phyloP scores from a whole-genome alignment of 106 monocot genomes.

The Dendrobium huoshanense region DNA sequence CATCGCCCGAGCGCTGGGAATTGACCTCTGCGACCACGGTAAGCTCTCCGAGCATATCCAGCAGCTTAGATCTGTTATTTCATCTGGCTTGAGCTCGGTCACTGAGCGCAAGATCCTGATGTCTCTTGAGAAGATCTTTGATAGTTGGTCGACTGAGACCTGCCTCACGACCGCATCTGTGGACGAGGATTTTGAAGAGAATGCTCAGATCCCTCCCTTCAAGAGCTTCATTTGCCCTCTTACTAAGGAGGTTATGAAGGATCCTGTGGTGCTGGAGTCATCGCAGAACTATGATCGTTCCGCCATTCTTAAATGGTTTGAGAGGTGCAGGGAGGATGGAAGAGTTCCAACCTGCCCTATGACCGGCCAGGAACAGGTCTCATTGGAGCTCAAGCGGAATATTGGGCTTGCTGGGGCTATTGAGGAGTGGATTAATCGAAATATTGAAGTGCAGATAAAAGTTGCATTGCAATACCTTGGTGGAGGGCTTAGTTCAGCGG shows the following conservation, averaged over 20 bases:
- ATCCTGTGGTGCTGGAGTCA: conserved; percentile 52
- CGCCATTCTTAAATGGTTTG: conserved; percentile 57
- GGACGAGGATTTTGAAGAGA: conserved; percentile 25
- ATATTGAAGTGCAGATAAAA: conserved; percentile 40
- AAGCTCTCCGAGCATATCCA: conserved; percentile 28
- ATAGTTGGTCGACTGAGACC: conserved; percentile 31
- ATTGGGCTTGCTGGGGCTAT: conserved; percentile 59
- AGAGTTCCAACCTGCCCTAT: conserved; percentile 57
- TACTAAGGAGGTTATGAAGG: conserved; percentile 60
- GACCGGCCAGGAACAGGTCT: conserved; percentile 33
- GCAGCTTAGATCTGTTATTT: conserved; percentile 22
- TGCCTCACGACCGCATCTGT: background rate
- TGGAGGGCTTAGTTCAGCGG: conserved; percentile 4
- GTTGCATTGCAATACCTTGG: conserved; percentile 26
- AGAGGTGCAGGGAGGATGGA: conserved; percentile 45
- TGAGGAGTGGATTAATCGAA: conserved; percentile 62
- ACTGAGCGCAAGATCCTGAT: conserved; percentile 39
- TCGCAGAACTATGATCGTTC: conserved; percentile 56
- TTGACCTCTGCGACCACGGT: conserved; percentile 15
- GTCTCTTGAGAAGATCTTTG: conserved; percentile 39
- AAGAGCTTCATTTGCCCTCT: conserved; percentile 55
- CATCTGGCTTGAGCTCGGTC: conserved; percentile 12
- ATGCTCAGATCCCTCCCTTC: conserved; percentile 35
- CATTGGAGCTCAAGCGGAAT: conserved; percentile 38
- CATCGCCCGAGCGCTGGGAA: conserved; percentile 36